A percentile compares a stretch with the other conserved stretches of the same genome.
These are phyloP conservation scores for Rhodotorula taiwanensis DNA, from an alignment of 768 basidiomycete species.

Conservation along the genomic window DNA sequence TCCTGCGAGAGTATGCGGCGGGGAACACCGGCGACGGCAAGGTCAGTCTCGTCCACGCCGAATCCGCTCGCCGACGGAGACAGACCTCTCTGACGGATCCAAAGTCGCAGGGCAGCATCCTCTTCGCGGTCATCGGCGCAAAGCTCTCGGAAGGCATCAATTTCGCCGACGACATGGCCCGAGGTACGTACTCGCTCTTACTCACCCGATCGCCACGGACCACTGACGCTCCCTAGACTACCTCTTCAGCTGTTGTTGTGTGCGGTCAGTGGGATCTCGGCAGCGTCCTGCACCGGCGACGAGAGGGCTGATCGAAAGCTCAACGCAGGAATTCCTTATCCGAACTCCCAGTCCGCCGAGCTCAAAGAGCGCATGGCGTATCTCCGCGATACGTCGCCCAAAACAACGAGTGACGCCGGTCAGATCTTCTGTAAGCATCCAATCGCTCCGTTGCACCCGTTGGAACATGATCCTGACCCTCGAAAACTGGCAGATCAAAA, in stretches of 20 bases:
- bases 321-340: constrained; percentile 89
- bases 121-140: constrained; percentile 92
- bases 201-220: neutral
- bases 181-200: constrained; percentile 2
- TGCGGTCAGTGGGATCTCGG: constrained; percentile 30
- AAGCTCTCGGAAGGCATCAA: constrained; percentile 90
- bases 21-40: constrained; percentile 52
- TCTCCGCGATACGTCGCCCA: constrained; percentile 56
- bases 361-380: constrained; percentile 86
- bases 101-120: constrained; percentile 45
- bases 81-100: neutral
- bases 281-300: no score
- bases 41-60: neutral
- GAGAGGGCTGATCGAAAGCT: no score
- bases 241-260: constrained; percentile 24
- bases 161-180: constrained; percentile 47
- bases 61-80: no score
- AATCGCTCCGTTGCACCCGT: neutral
- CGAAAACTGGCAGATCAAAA: constrained; percentile 48
- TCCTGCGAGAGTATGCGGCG: constrained; percentile 56
- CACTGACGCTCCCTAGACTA: no score
- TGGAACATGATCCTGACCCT: neutral
- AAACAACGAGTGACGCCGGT: constrained; percentile 59
- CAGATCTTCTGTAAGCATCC: constrained; percentile 71
- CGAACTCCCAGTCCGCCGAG: constrained; percentile 84